Evolutionary conservation across 495 filamentous ascomycete genomes (phyloP).

Genomic region (Usnea hakonensis): DNA sequence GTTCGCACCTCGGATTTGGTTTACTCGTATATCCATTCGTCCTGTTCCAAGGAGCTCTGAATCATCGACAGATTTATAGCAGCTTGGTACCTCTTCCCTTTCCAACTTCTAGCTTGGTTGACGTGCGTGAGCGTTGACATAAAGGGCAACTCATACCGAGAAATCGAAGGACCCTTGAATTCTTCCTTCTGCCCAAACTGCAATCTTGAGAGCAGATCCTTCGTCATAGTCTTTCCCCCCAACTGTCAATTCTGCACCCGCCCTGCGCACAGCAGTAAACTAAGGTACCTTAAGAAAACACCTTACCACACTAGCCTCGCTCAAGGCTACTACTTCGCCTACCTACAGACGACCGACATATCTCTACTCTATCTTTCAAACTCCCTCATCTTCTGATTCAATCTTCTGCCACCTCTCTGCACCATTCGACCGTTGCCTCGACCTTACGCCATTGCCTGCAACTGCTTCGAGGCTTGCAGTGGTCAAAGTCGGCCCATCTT

Average conservation of each 20-base stretch:
- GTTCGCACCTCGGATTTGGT: too few species aligned
- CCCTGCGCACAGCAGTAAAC: too few species aligned
- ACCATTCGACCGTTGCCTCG: background rate
- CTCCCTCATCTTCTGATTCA: background rate
- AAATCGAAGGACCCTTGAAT: background rate
- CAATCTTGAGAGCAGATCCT: conserved; percentile 3
- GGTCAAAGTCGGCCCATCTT: background rate
- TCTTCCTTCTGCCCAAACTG: background rate
- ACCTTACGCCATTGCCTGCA: background rate
- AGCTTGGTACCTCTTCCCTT: too few species aligned
- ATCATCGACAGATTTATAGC: too few species aligned
- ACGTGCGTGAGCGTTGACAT: background rate
- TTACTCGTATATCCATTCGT: too few species aligned
- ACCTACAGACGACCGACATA: too few species aligned
- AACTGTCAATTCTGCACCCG: too few species aligned
- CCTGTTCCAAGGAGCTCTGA: too few species aligned
- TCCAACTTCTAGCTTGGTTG: too few species aligned
- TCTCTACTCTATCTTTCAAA: too few species aligned
- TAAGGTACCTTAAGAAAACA: background rate
- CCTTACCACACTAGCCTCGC: background rate
- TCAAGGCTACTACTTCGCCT: background rate
- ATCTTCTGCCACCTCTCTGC: background rate
- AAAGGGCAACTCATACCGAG: background rate
- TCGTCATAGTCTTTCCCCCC: conserved; percentile 14
- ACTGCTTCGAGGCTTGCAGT: background rate